Evolutionary conservation across 306 rosid genomes (phyloP), one percentile per base, ranked within the genome.

Genomic region (Astragalus glycyphyllos): DNA sequence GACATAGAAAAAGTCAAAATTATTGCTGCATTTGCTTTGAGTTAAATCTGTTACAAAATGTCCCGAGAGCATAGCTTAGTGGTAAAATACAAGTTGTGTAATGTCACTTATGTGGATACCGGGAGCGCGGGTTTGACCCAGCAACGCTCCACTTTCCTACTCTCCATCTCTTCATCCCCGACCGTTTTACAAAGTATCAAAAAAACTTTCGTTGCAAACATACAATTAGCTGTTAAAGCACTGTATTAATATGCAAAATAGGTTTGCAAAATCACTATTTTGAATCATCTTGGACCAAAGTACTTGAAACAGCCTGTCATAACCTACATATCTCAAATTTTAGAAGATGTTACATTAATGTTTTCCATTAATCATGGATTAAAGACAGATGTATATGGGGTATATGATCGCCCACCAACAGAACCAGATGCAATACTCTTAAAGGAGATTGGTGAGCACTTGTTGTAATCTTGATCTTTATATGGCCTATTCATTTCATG

Each of bases 321-420:
- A 64, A 50, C 49, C 76, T 45, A 56, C 7, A 44, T 5, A 46
- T 56, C 35, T 59, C 40, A 66, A 59, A 65, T 48, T 46, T 72
- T 57, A 67, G 59, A 73, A 26, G 1, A 26, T 58, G 60, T 60
- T 72, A 11, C 35, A 68, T 71, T 53, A 55, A 72, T 77, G 80
- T 85, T 78, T 80, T 83, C 87, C 63, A 41, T 71, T 79, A 49
- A 82, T 58, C 48, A 35, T 77, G 48, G 76, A 55, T 80, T 17
- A 60, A 86, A 90, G 98, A 93, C 97, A 4, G 97, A 93, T 83
- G 98, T 93, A 70, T 80, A 73, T 3, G 97, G 97, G 5, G 98
- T 93, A 26, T 93, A 93, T 75, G 92, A 90, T 78, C 89, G 92
- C 35, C 98, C 98, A 13, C 97, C 97, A 32, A 76, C 81, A 2